Conservation (phyloP, 2,329 filamentous ascomycete genomes). For the Decorospora gaudefroyi region DNA sequence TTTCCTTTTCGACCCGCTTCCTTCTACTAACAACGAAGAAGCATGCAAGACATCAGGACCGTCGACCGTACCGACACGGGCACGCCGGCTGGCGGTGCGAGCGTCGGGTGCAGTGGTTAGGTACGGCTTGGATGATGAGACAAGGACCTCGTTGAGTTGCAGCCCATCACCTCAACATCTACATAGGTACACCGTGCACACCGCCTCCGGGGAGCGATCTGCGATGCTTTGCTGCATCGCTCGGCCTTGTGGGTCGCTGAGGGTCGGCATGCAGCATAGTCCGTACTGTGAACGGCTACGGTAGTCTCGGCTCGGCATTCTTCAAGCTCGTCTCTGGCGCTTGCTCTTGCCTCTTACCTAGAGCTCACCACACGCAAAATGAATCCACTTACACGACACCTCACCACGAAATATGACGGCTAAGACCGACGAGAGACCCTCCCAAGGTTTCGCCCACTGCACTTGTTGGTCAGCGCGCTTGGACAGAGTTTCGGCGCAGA, state of each 20-base stretch:
- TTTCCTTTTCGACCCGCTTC: constrained; percentile 14
- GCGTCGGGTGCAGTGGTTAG: no score
- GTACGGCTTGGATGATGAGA: no score
- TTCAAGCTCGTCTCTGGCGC: constrained; percentile 3
- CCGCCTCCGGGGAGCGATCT: no score
- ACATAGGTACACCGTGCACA: no score
- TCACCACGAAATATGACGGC: constrained; percentile 8
- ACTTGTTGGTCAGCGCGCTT: not conserved
- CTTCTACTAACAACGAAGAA: constrained; percentile 10
- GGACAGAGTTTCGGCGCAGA: constrained; percentile 11
- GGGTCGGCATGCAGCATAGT: not conserved
- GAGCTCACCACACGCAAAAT: constrained; percentile 3
- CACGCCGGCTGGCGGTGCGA: no score
- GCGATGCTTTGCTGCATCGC: no score
- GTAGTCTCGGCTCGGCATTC: no score
- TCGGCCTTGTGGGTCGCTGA: not conserved
- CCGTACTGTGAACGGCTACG: no score
- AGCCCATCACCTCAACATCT: no score
- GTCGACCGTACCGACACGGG: constrained; percentile 2
- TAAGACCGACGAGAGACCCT: constrained; percentile 3
- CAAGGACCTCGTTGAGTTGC: no score
- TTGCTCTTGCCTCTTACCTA: not conserved
- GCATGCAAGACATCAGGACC: constrained; percentile 8
- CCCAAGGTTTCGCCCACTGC: constrained; percentile 2
- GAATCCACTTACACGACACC: constrained; percentile 10